Conservation (phyloP, 2,329 filamentous ascomycete species). For the Talaromyces sp. region DNA sequence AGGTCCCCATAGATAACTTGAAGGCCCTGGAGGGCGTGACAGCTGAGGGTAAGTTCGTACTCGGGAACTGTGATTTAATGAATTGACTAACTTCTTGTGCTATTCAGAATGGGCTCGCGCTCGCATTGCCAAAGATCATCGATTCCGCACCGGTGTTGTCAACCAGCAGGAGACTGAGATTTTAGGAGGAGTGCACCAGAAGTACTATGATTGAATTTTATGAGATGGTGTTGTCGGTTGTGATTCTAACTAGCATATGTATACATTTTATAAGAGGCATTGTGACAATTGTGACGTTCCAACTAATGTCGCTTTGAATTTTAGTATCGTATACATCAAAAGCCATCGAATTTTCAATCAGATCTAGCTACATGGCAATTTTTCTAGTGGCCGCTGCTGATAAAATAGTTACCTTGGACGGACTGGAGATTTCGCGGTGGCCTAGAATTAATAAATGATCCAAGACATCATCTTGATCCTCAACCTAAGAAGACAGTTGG, state of each 20-base stretch:
- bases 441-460: no score
- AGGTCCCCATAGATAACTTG: slow-evolving; percentile 1
- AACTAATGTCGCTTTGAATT: no score
- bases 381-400: background rate
- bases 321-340: no score
- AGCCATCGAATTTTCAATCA: no score
- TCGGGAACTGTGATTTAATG: background rate
- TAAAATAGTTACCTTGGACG: no score
- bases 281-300: no score
- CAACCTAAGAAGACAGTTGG: no score
- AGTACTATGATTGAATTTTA: slow-evolving; percentile 7
- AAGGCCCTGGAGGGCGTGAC: slow-evolving; percentile 10
- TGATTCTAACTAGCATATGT: background rate
- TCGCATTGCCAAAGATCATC: slow-evolving; percentile 9
- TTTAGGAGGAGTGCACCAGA: slow-evolving; percentile 8
- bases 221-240: background rate
- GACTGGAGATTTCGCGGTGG: no score
- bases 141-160: slow-evolving; percentile 9
- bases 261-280: no score
- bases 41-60: slow-evolving; percentile 6
- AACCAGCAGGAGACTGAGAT: slow-evolving; percentile 10
- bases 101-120: slow-evolving; percentile 10
- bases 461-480: no score
- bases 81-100: background rate
- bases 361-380: background rate